Evolutionary conservation across 768 basidiomycete genomes (phyloP), one percentile per base, ranked within the genome.

Genomic region (Collybia sordida): DNA sequence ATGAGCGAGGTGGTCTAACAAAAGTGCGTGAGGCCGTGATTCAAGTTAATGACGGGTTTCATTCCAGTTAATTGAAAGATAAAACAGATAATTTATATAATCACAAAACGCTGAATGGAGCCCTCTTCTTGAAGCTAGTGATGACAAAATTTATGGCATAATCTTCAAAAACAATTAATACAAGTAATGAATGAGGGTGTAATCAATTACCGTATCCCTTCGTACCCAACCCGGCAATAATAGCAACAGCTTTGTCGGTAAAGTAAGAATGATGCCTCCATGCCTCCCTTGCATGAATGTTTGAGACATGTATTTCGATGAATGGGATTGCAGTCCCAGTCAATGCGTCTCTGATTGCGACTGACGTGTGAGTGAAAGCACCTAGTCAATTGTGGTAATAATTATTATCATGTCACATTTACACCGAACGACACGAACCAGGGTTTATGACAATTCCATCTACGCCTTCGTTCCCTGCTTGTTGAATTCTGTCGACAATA

Each of bases 181-280:
- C 12, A 11, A 41, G 5, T 22, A 9, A 41, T 15, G 40, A n/a
- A 41, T 2, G 14, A 25, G 7, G 24, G 12, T 11, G 3, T 8
- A 15, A 12, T 41, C 24, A 38, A 23, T 25, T 8, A 53, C 59
- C 59, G 22, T 61, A 58, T 42, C 57, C 57, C 27, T 58, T 58
- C 8, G 55, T 51, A 14, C 59, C 59, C 24, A 58, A 27, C 3
- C 59, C 59, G 15, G 45, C 59, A 2, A 60, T 56, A 9, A 59
- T 53, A 3, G 57, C 57, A 3, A 56, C 52, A 15, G 57, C 59
- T 38, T 60, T 60, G 42, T 60, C 54, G 14, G 54, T 56, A 9
- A 60, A 38, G 24, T 58, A 60, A n/a, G 59, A 60, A 34, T 60
- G 54, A 44, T 60, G 59, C 23, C 59, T n/a, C 27, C 53, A 60